phyloP scores from a whole-genome alignment of 1,284 basidiomycete genomes.

The Naganishia albida region DNA sequence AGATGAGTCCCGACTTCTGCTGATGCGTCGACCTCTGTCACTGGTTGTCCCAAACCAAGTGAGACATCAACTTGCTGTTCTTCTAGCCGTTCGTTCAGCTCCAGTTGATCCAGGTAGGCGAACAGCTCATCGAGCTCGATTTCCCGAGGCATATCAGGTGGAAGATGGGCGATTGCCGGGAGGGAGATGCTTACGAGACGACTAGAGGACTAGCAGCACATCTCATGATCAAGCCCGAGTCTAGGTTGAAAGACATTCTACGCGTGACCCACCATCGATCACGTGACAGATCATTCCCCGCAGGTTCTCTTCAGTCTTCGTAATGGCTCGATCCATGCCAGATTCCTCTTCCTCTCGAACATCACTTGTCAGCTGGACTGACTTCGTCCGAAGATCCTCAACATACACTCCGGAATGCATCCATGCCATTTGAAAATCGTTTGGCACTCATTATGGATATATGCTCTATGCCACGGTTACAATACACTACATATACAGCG shows the following conservation, averaged over 20 bases:
- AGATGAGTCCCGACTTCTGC: too few species aligned
- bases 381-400: too few species aligned
- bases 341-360: too few species aligned
- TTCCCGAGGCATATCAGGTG: neutral
- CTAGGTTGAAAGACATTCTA: slow-evolving; percentile 7
- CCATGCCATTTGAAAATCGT: neutral
- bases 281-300: slow-evolving; percentile 1
- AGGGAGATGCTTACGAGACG: neutral
- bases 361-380: too few species aligned
- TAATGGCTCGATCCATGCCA: too few species aligned
- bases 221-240: too few species aligned
- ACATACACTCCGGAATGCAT: too few species aligned
- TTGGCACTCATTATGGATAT: neutral
- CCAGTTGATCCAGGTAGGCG: slow-evolving; percentile 20
- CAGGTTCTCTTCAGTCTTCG: too few species aligned
- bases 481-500: slow-evolving; percentile 15
- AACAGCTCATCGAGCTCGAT: slow-evolving; percentile 23
- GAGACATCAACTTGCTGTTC: neutral
- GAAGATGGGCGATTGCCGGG: too few species aligned
- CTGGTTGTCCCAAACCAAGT: neutral
- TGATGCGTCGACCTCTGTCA: too few species aligned
- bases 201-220: neutral
- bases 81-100: slow-evolving; percentile 13
- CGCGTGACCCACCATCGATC: neutral
- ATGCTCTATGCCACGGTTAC: neutral